Evolutionary conservation across 1,284 basidiomycete genomes (phyloP).

Genomic region (Ustilago shanxiensis): DNA sequence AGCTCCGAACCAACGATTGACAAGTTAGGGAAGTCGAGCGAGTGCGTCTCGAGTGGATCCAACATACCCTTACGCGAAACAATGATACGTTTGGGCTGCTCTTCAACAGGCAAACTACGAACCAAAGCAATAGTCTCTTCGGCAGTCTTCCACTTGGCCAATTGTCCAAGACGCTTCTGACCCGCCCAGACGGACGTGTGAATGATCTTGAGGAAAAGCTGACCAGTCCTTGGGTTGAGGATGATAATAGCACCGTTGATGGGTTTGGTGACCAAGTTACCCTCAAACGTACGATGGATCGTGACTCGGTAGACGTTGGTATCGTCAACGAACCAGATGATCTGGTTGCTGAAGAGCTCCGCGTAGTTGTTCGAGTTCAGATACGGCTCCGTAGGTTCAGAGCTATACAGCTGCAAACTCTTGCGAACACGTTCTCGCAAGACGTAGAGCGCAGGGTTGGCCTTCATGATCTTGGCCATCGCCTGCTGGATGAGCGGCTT

Average conservation of each 20-base stretch:
- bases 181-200: conserved; percentile 99
- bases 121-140: conserved; percentile 99
- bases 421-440: conserved; percentile 98
- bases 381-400: conserved; percentile 98
- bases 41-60: conserved; percentile 88
- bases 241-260: conserved; percentile 99
- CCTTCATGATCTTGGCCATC: conserved; percentile 99
- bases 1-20: conserved; percentile 99
- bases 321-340: conserved; percentile 99
- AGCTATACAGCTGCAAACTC: conserved; percentile 97
- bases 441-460: conserved; percentile 97
- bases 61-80: conserved; percentile 99
- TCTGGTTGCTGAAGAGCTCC: conserved; percentile 98
- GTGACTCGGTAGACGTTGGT: conserved; percentile 99
- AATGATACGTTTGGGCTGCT: conserved; percentile 99
- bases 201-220: conserved; percentile 98
- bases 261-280: conserved; percentile 99
- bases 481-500: conserved; percentile 98
- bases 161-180: conserved; percentile 98
- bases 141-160: conserved; percentile 99
- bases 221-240: conserved; percentile 98
- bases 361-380: conserved; percentile 96
- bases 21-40: conserved; percentile 98
- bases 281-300: conserved; percentile 99
- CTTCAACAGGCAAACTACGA: conserved; percentile 96